These are phyloP conservation scores for Suhomyces atakaporum DNA, from an alignment of 1,139 yeast genomes.

Conservation along the genomic window DNA sequence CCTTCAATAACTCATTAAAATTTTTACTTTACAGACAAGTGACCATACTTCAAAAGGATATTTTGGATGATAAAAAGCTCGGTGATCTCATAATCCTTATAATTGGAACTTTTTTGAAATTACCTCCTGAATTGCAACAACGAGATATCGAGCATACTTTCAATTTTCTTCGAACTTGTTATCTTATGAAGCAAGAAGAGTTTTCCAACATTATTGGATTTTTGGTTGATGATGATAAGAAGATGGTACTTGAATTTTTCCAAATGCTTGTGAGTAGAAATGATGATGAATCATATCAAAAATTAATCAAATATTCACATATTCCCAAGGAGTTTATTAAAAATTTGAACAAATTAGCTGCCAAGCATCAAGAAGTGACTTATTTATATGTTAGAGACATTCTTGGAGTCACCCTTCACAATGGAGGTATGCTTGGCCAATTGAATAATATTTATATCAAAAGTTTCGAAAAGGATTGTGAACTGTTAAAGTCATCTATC, in stretches of 20 bases:
- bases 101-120: conserved; percentile 32
- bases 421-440: conserved; percentile 42
- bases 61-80: conserved; percentile 32
- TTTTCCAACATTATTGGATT: conserved; percentile 21
- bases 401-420: conserved; percentile 35
- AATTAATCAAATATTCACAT: conserved; percentile 34
- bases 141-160: conserved; percentile 31
- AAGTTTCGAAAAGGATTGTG: conserved; percentile 50
- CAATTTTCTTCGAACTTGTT: conserved; percentile 39
- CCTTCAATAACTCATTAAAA: conserved; percentile 23
- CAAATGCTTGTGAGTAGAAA: conserved; percentile 32
- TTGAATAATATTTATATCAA: conserved; percentile 39
- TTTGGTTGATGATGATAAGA: conserved; percentile 17
- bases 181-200: conserved; percentile 34
- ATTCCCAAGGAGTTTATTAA: conserved; percentile 30
- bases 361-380: conserved; percentile 23
- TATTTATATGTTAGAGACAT: conserved; percentile 34
- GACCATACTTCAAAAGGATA: conserved; percentile 35
- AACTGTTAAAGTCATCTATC: conserved; percentile 44
- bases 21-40: conserved; percentile 48
- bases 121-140: conserved; percentile 18
- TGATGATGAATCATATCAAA: conserved; percentile 39
- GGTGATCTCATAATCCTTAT: conserved; percentile 34
- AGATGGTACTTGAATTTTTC: conserved; percentile 32
- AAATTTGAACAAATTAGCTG: conserved; percentile 24